These are phyloP conservation scores for Ophiognomonia clavigignenti-juglandacearum DNA, from an alignment of 2,329 filamentous ascomycete genomes.

Conservation along the genomic window DNA sequence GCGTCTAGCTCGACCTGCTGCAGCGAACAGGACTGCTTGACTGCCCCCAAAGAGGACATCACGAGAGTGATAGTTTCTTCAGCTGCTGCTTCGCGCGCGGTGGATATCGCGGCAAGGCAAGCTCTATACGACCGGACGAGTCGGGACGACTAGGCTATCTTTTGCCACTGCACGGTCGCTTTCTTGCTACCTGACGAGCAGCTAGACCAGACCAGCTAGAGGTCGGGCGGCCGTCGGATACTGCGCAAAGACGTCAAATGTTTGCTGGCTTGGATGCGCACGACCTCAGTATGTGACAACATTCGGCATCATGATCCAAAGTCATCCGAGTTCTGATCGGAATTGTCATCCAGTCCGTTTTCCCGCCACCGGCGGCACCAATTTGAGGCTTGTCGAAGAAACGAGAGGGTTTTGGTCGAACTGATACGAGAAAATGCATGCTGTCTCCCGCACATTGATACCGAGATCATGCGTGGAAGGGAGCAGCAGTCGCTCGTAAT, in stretches of 20 bases:
- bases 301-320: not conserved
- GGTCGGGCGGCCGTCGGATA: too few relatives aligned
- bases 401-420: slow-evolving; percentile 9
- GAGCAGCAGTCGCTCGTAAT: slow-evolving; percentile 20
- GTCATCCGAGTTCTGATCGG: slow-evolving; percentile 2
- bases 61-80: slow-evolving; percentile 7
- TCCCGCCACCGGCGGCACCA: not conserved
- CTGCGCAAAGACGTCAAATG: not conserved
- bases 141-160: slow-evolving; percentile 5
- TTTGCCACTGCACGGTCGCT: slow-evolving; percentile 12
- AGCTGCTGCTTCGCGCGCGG: too few relatives aligned
- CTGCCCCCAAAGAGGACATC: not conserved
- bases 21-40: not conserved
- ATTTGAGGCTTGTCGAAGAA: slow-evolving; percentile 3
- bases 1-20: slow-evolving; percentile 6
- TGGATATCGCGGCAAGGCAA: too few relatives aligned
- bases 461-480: slow-evolving; percentile 12
- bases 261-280: slow-evolving; percentile 3
- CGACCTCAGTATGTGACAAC: not conserved
- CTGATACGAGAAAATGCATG: slow-evolving; percentile 13
- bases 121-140: too few relatives aligned
- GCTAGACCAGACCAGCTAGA: too few relatives aligned
- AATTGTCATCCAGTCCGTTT: slow-evolving; percentile 2
- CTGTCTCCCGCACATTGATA: slow-evolving; percentile 16
- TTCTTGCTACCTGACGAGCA: slow-evolving; percentile 1